phyloP scores from a whole-genome alignment of 192 early-diverging fungal genomes.

The Coemansia sp. region DNA sequence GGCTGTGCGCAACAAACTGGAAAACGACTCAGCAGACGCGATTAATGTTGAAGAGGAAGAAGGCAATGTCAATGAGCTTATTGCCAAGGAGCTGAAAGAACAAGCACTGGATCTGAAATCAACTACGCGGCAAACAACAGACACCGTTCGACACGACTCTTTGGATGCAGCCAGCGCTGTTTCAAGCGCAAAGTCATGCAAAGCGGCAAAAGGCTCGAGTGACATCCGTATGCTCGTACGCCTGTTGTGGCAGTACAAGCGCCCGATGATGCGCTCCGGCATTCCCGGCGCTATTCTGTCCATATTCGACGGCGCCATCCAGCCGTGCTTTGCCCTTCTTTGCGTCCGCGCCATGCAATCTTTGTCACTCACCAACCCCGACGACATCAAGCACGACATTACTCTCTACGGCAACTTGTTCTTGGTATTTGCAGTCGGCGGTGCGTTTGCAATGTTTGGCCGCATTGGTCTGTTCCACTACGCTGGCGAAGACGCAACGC shows the following conservation, averaged over 20 bases:
- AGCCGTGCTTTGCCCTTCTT: conserved; percentile 76
- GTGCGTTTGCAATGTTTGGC: conserved; percentile 56
- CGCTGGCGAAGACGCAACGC: conserved; percentile 68
- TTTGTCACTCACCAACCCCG: conserved; percentile 16
- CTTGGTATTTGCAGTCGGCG: conserved; percentile 60
- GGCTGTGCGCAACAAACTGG: conserved; percentile 48
- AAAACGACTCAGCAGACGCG: neutral
- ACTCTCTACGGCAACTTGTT: conserved; percentile 62
- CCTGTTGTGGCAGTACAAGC: conserved; percentile 22
- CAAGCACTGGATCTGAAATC: conserved; percentile 41
- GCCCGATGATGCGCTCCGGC: conserved; percentile 21
- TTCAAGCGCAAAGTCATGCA: neutral
- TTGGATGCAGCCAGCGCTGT: neutral
- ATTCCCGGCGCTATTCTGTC: conserved; percentile 62
- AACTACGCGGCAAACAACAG: conserved; percentile 29
- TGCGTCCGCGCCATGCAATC: conserved; percentile 54
- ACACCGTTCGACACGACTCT: neutral
- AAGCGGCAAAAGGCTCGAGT: neutral
- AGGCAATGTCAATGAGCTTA: conserved; percentile 33
- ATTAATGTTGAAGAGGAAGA: conserved; percentile 2
- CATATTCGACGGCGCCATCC: conserved; percentile 66
- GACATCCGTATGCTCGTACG: conserved; percentile 15
- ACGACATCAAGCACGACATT: conserved; percentile 31
- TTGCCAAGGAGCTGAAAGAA: conserved; percentile 44
- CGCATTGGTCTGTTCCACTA: conserved; percentile 61